Evolutionary conservation across 768 basidiomycete species (phyloP), one percentile per base, ranked within the genome.

Genomic region (Pleurotus eryngii): DNA sequence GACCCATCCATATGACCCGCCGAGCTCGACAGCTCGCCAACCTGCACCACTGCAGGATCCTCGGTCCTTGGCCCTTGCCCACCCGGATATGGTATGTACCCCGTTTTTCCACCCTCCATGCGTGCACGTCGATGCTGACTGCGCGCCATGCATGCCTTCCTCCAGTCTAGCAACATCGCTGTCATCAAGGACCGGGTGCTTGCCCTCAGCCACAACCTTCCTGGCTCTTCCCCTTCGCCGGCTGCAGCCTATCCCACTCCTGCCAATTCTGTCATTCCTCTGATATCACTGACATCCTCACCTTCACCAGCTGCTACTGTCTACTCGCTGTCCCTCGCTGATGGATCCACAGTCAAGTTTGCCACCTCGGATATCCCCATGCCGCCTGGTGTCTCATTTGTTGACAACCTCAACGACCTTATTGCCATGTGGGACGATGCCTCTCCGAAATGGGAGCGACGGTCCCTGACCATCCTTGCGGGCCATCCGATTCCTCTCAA

Each of bases 371-470:
- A 65, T 9, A 48, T 70, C 11, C 64, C 66, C 18, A 56, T 51
- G 38, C 67, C 68, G n/a, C 65, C 69, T 2, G 62, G 64, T 0
- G 26, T 64, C 14, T 61, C 61, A 7, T 72, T 70, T 39, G 59
- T 58, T 3, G 57, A 62, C 1, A 47, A 64, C 49, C 55, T 68
- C 14, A 54, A 60, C 71, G 69, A 70, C 67, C 68, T n/a, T n/a
- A n/a, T n/a, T n/a, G n/a, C n/a, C n/a, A n/a, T n/a, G n/a, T n/a
- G n/a, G n/a, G n/a, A n/a, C 49, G 67, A 70, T 57, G 59, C 53
- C 12, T 57, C 60, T 3, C 45, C 43, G 5, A 38, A 64, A 45
- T 70, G 68, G 68, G 22, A 38, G 18, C 48, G 56, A 15, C 24
- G 57, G 14, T 68, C 67, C 0, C 46, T 56, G 5, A 60, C 70